phyloP scores from a whole-genome alignment of 2,329 filamentous ascomycete species.

The Pseudogymnoascus sp. region DNA sequence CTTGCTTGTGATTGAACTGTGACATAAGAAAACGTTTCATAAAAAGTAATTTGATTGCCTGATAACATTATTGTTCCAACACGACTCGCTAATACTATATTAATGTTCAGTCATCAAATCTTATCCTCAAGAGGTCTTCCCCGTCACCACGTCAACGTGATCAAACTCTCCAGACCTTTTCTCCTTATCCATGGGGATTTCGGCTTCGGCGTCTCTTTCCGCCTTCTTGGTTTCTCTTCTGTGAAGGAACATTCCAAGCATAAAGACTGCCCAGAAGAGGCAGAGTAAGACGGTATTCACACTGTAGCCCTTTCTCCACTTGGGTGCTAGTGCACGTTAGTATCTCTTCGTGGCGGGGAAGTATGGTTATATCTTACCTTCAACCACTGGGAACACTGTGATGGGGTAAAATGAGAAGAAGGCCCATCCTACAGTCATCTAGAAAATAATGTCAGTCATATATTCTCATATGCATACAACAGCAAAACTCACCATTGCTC shows the following conservation, averaged over 20 bases:
- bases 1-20: background rate
- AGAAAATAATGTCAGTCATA: background rate
- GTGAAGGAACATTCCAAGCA: conserved; percentile 27
- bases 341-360: background rate
- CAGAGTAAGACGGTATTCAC: conserved; percentile 23
- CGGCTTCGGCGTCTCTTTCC: background rate
- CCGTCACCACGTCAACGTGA: background rate
- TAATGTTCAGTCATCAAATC: background rate
- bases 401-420: conserved; percentile 26
- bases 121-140: background rate
- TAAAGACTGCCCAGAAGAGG: conserved; percentile 26
- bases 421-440: conserved; percentile 29
- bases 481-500: conserved; percentile 23
- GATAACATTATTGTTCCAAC: background rate
- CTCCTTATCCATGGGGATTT: background rate
- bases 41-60: background rate
- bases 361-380: conserved; percentile 13
- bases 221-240: conserved; percentile 24
- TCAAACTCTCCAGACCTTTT: background rate
- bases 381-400: conserved; percentile 24
- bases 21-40: background rate
- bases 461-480: background rate
- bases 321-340: conserved; percentile 16
- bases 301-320: conserved; percentile 25
- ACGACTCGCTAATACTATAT: background rate